Evolutionary conservation across 768 basidiomycete genomes (phyloP).

Genomic region (Tulasnella sp.): DNA sequence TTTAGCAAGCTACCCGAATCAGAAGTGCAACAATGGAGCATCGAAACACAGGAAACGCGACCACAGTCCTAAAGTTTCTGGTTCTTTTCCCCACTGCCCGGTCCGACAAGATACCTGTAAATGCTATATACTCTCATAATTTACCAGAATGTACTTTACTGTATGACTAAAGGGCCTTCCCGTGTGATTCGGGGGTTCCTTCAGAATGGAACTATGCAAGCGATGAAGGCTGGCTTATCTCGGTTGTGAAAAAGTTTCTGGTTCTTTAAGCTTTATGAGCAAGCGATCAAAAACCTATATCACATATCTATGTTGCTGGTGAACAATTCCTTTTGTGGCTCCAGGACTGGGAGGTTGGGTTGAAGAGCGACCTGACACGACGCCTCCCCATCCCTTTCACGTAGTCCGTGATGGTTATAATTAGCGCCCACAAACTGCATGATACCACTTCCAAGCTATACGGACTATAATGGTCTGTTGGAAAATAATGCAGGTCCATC

Average conservation of each 20-base stretch:
- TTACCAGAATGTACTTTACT: not conserved
- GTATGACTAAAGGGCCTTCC: not conserved
- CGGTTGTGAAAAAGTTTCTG: not conserved
- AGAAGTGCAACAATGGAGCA: constrained; percentile 14
- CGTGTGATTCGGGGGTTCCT: not conserved
- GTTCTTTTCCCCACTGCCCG: not conserved
- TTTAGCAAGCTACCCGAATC: constrained; percentile 6
- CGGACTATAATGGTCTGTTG: not conserved
- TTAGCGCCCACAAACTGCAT: not conserved
- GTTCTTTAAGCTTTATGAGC: not conserved
- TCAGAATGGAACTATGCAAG: not conserved
- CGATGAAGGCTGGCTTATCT: no score
- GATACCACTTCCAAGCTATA: not conserved
- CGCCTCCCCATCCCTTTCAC: not conserved
- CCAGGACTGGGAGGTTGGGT: no score
- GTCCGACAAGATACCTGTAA: not conserved
- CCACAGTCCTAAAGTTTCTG: not conserved
- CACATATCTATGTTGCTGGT: no score
- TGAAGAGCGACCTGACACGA: not conserved
- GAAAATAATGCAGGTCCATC: no score
- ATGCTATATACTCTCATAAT: not conserved
- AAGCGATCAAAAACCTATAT: no score
- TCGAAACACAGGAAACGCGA: constrained; percentile 12
- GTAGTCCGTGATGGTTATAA: not conserved
- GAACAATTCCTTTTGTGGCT: no score